These are phyloP conservation scores for Penicillium sp. DNA, from an alignment of 2,329 filamentous ascomycete species.

Conservation along the genomic window DNA sequence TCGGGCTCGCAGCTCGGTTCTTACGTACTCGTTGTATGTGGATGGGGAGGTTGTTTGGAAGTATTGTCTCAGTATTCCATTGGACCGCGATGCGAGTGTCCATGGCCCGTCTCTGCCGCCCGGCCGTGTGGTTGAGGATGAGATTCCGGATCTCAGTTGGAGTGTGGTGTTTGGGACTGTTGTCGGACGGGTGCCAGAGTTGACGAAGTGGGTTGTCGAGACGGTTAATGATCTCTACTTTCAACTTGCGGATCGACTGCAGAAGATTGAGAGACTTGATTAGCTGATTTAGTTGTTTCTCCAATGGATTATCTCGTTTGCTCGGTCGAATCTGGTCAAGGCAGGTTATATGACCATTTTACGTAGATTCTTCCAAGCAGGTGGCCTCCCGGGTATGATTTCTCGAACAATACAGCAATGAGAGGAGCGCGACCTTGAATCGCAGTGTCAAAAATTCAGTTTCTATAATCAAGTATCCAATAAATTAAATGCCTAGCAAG, in stretches of 20 bases:
- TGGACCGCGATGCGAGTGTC: constrained; percentile 16
- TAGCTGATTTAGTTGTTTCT: constrained; percentile 7
- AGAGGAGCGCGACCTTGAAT: background rate
- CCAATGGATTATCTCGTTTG: too few relatives aligned
- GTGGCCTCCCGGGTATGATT: too few relatives aligned
- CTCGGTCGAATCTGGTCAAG: background rate
- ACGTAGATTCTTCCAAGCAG: background rate
- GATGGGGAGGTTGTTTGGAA: constrained; percentile 79
- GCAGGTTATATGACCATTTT: background rate
- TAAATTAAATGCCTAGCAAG: background rate
- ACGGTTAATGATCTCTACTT: constrained; percentile 16
- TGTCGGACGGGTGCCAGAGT: constrained; percentile 24
- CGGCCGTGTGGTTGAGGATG: constrained; percentile 37
- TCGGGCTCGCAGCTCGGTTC: constrained; percentile 52
- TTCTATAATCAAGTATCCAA: background rate
- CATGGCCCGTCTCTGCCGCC: constrained; percentile 25
- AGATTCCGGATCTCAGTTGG: constrained; percentile 20
- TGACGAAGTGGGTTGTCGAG: constrained; percentile 10
- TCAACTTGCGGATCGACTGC: constrained; percentile 17
- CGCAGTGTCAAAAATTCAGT: background rate
- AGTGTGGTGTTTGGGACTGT: constrained; percentile 20
- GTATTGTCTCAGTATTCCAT: constrained; percentile 43
- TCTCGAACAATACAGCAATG: background rate
- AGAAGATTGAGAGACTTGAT: constrained; percentile 19
- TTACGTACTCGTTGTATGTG: constrained; percentile 80